These are phyloP conservation scores for Candolleomyces efflorescens DNA, from an alignment of 768 basidiomycete genomes.

Conservation along the genomic window DNA sequence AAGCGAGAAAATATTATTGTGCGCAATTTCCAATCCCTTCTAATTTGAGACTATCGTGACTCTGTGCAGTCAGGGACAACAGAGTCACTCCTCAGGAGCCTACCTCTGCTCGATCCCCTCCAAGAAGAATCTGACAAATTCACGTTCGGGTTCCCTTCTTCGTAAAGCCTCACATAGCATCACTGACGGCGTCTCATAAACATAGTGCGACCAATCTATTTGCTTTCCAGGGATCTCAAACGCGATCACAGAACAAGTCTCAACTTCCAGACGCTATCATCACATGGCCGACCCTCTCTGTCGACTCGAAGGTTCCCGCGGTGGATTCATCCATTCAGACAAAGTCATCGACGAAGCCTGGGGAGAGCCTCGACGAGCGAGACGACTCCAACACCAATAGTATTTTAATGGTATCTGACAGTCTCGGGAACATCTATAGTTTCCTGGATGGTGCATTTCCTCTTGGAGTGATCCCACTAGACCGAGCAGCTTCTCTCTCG, in stretches of 20 bases:
- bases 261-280: slow-evolving; percentile 56
- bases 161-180: slow-evolving; percentile 2
- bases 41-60: slow-evolving; percentile 8
- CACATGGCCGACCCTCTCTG: slow-evolving; percentile 64
- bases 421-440: slow-evolving; percentile 51
- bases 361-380: slow-evolving; percentile 32
- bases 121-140: slow-evolving; percentile 62
- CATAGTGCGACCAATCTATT: slow-evolving; percentile 73
- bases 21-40: slow-evolving; percentile 17
- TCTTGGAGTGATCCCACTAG: slow-evolving; percentile 50
- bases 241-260: slow-evolving; percentile 38
- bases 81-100: slow-evolving; percentile 59
- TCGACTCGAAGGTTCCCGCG: slow-evolving; percentile 34
- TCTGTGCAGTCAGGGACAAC: slow-evolving; percentile 72
- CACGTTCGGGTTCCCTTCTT: slow-evolving; percentile 44
- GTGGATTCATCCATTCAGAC: slow-evolving; percentile 59
- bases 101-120: slow-evolving; percentile 70
- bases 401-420: slow-evolving; percentile 58
- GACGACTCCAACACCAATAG: slow-evolving; percentile 59
- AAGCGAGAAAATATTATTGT: slow-evolving; percentile 63
- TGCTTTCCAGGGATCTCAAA: slow-evolving; percentile 70
- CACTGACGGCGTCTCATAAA: slow-evolving; percentile 15
- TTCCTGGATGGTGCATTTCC: slow-evolving; percentile 78
- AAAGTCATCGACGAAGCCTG: slow-evolving; percentile 24
- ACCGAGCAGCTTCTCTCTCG: slow-evolving; percentile 22